Conservation (phyloP, 73 alveolate species). For the Tetrahymena borealis region DNA sequence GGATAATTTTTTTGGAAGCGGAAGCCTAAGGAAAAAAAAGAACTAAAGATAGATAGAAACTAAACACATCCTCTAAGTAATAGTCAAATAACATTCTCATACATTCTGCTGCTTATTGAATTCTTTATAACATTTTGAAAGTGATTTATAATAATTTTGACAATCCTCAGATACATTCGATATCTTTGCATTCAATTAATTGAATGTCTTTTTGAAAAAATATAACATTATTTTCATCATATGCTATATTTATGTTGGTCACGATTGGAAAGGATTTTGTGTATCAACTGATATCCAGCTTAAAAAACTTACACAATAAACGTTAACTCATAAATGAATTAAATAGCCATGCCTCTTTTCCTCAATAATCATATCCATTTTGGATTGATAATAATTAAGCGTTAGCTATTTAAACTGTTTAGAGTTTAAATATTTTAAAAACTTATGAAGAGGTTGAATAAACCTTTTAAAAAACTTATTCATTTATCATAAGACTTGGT, state of each 20-base stretch:
- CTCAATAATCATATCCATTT: neutral
- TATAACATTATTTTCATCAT: neutral
- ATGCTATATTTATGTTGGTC: neutral
- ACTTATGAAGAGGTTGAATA: neutral
- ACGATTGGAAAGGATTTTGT: neutral
- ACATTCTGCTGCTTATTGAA: neutral
- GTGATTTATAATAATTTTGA: neutral
- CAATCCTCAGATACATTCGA: neutral
- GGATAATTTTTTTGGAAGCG: neutral
- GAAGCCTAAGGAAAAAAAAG: neutral
- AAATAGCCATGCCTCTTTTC: conserved; percentile 3
- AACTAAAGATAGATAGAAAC: neutral
- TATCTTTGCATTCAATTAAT: neutral
- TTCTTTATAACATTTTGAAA: neutral
- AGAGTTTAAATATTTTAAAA: neutral
- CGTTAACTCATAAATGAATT: neutral
- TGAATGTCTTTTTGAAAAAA: neutral
- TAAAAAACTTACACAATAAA: neutral
- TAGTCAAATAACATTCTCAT: neutral
- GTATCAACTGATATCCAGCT: too few species aligned
- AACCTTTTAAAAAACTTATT: neutral
- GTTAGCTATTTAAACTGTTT: neutral
- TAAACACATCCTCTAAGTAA: neutral
- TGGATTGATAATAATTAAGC: neutral
- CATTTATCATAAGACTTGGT: too few species aligned